These are phyloP conservation scores for Skeletonema marinoi DNA, from an alignment of 108 stramenopile genomes.

Conservation along the genomic window DNA sequence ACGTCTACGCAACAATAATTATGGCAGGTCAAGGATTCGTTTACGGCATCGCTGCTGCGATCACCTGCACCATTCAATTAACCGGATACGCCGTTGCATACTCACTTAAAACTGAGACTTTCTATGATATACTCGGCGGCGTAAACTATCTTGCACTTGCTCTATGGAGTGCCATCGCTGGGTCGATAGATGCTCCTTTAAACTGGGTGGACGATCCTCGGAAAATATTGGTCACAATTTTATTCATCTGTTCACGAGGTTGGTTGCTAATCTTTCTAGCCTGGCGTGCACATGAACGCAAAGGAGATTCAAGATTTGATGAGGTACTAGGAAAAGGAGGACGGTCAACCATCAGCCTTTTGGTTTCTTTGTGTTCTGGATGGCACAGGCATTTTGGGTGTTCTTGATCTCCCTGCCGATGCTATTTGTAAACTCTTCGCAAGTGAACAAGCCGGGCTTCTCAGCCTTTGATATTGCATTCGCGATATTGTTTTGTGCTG, in stretches of 20 bases:
- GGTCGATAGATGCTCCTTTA: neutral
- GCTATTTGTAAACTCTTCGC: slow-evolving; percentile 44
- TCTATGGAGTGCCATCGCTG: slow-evolving; percentile 35
- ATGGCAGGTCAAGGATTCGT: slow-evolving; percentile 31
- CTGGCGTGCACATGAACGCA: slow-evolving; percentile 69
- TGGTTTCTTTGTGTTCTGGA: slow-evolving; percentile 64
- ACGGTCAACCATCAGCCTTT: slow-evolving; percentile 13
- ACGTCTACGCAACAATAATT: neutral
- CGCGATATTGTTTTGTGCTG: slow-evolving; percentile 38
- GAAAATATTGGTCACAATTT: slow-evolving; percentile 39
- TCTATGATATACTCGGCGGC: slow-evolving; percentile 74
- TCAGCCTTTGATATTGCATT: slow-evolving; percentile 35
- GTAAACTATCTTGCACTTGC: slow-evolving; percentile 60
- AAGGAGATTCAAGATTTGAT: slow-evolving; percentile 74
- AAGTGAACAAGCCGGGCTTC: slow-evolving; percentile 28
- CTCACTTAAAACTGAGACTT: slow-evolving; percentile 57
- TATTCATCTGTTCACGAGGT: slow-evolving; percentile 57
- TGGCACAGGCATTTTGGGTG: slow-evolving; percentile 71
- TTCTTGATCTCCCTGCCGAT: slow-evolving; percentile 62
- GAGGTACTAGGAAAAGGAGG: slow-evolving; percentile 51
- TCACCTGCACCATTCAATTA: slow-evolving; percentile 57
- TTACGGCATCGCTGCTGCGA: slow-evolving; percentile 42
- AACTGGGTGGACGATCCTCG: slow-evolving; percentile 40
- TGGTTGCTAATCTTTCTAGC: slow-evolving; percentile 69
- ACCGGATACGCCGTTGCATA: slow-evolving; percentile 58